phyloP scores from a whole-genome alignment of 345 rosid species.

The Populus euphratica region DNA sequence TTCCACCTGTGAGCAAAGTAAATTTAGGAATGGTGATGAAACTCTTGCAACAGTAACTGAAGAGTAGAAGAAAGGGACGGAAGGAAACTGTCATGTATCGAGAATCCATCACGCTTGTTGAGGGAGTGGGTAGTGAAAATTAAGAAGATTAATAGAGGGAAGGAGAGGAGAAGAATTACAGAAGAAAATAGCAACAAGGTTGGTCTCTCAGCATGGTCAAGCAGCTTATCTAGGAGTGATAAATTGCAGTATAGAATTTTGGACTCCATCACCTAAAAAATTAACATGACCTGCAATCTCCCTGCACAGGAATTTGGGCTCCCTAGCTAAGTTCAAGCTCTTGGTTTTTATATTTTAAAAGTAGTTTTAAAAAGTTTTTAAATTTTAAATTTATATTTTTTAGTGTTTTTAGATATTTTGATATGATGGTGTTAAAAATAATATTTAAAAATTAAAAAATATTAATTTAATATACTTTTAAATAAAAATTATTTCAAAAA shows the following conservation, averaged over 20 bases:
- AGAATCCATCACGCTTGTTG: neutral
- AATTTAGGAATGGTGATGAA: neutral
- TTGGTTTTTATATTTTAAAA: neutral
- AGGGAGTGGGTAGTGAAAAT: neutral
- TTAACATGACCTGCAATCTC: constrained; percentile 81
- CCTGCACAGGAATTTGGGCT: constrained; percentile 60
- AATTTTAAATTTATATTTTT: no score
- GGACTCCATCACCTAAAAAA: constrained; percentile 46
- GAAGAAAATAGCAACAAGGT: neutral
- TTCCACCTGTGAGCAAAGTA: neutral
- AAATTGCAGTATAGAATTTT: neutral
- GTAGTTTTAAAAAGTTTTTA: no score
- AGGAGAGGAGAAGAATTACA: neutral
- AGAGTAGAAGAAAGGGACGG: neutral
- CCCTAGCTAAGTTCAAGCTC: constrained; percentile 64
- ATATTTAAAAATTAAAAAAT: no score
- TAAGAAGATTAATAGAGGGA: neutral
- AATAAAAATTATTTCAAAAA: no score
- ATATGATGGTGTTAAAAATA: no score
- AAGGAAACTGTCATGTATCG: neutral
- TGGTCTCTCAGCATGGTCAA: neutral
- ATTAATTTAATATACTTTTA: no score
- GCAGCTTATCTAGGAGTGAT: neutral
- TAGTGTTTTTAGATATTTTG: no score
- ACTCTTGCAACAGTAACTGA: neutral